Evolutionary conservation across 345 rosid genomes (phyloP).

Genomic region (Diplotaxis tenuifolia): DNA sequence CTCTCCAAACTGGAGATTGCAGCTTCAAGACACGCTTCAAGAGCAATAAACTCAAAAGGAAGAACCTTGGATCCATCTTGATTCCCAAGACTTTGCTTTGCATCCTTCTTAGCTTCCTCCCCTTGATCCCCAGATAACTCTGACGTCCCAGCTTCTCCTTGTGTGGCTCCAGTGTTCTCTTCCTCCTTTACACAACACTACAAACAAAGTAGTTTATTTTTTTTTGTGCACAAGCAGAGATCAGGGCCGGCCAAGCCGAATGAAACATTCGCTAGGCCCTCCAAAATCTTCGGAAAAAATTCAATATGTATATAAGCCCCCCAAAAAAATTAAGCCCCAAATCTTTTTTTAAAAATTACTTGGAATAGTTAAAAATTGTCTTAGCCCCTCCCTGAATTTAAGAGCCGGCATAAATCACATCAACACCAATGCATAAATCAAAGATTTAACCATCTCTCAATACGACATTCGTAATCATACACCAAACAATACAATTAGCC

Average conservation of each 20-base stretch:
- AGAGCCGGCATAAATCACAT: neutral
- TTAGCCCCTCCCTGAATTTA: no score
- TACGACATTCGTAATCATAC: neutral
- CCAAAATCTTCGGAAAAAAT: no score
- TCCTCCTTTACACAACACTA: constrained; percentile 46
- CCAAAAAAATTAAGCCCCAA: no score
- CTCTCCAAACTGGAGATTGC: constrained; percentile 61
- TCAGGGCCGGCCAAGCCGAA: no score
- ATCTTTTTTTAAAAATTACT: no score
- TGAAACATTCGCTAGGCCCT: no score
- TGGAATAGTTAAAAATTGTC: no score
- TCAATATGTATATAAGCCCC: no score
- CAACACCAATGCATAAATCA: neutral
- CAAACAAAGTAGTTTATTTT: no score
- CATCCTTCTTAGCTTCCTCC: constrained; percentile 46
- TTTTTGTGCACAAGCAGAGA: no score
- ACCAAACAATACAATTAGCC: neutral
- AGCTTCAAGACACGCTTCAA: constrained; percentile 79
- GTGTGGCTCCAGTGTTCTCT: constrained; percentile 41
- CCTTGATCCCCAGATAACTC: constrained; percentile 34
- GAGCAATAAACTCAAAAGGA: constrained; percentile 68
- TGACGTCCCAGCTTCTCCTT: constrained; percentile 35
- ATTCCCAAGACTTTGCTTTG: constrained; percentile 39
- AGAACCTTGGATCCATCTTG: constrained; percentile 49
- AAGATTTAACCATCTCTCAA: neutral